These are phyloP conservation scores for Acanthamoeba divionensis DNA, from an alignment of 208 protist species.

Conservation along the genomic window DNA sequence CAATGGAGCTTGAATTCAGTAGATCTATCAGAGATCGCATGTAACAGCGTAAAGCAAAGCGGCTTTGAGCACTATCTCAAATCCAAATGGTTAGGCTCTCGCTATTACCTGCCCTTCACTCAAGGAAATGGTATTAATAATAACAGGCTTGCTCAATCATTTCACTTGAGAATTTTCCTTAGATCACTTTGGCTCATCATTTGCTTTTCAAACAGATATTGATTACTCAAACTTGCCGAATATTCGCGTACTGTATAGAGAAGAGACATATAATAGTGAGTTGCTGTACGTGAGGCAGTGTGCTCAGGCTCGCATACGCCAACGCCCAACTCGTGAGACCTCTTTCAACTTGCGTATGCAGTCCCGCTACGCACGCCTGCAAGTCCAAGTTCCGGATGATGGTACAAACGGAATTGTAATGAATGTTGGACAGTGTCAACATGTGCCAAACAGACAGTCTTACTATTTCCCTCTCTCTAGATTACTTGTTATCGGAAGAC, in stretches of 20 bases:
- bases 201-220: neutral
- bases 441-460: too few species aligned
- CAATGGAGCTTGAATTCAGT: conserved; percentile 93
- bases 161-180: neutral
- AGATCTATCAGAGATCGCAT: conserved; percentile 97
- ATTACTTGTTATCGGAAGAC: too few species aligned
- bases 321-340: neutral
- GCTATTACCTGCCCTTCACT: neutral
- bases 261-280: conserved; percentile 10
- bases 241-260: neutral
- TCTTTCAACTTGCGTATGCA: conserved; percentile 5
- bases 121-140: conserved; percentile 3
- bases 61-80: conserved; percentile 93
- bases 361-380: neutral
- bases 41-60: conserved; percentile 93
- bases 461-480: too few species aligned
- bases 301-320: neutral
- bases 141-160: neutral
- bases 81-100: conserved; percentile 87
- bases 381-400: too few species aligned
- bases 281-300: neutral
- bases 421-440: too few species aligned
- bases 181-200: neutral
- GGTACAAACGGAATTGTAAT: too few species aligned
- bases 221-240: conserved; percentile 30